Percentiles rank a stretch among this genome's conserved stretches.
Conservation (phyloP, 176 grass and related monocot genomes). For the Canna indica region DNA sequence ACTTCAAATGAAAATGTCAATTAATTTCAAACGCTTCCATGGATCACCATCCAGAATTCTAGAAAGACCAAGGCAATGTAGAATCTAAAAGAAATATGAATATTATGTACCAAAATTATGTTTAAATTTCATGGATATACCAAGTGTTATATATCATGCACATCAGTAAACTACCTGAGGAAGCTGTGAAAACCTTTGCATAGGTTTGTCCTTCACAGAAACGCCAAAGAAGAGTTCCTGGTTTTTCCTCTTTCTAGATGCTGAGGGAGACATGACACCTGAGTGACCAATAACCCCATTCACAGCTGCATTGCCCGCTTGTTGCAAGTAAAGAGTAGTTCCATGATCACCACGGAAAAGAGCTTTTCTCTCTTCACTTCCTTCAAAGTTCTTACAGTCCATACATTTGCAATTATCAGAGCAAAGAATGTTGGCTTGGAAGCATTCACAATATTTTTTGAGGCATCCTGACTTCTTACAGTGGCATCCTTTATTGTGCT, state of each 20-base stretch:
- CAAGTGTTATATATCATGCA: neutral
- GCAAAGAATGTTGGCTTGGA: constrained; percentile 96
- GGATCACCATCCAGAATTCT: no score
- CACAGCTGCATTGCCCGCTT: constrained; percentile 60
- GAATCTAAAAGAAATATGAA: neutral
- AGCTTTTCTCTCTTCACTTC: constrained; percentile 70
- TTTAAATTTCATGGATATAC: neutral
- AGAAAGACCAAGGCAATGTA: no score
- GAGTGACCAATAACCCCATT: constrained; percentile 66
- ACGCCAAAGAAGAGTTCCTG: constrained; percentile 48
- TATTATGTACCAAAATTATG: no score
- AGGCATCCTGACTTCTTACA: constrained; percentile 99
- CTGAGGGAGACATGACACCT: constrained; percentile 57
- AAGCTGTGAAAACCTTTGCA: constrained; percentile 31
- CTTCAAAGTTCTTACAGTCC: constrained; percentile 97
- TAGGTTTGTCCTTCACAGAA: constrained; percentile 38
- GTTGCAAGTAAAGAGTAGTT: constrained; percentile 62
- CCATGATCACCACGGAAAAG: constrained; percentile 54
- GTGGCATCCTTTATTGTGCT: constrained; percentile 97
- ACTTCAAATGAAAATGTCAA: no score
- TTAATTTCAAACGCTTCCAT: no score
- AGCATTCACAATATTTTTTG: constrained; percentile 98
- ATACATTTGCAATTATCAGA: constrained; percentile 98
- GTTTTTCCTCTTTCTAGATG: constrained; percentile 65
- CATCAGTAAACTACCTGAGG: constrained; percentile 47